phyloP scores from a whole-genome alignment of 257 asterid species.

The Paraleonurus japonicus region DNA sequence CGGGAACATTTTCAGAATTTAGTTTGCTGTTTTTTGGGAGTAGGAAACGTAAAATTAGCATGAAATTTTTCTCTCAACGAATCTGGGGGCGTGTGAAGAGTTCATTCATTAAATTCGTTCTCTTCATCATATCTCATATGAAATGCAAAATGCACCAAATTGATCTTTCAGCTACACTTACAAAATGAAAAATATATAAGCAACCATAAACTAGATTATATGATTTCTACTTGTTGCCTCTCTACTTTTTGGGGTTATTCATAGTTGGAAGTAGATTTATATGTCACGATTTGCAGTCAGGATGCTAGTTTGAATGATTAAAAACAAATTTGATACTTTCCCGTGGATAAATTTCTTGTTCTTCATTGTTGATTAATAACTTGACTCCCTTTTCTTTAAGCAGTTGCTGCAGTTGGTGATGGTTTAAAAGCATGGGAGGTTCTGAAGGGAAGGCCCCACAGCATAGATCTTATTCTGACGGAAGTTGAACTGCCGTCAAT shows the following conservation, averaged over 20 bases:
- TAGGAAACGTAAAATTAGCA: neutral
- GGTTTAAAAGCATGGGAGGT: slow-evolving; percentile 98
- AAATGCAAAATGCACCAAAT: neutral
- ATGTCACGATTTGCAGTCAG: neutral
- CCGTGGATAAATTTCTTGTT: neutral
- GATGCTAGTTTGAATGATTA: neutral
- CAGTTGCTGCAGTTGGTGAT: slow-evolving; percentile 92
- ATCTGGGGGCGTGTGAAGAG: neutral
- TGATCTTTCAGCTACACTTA: neutral
- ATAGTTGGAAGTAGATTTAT: neutral
- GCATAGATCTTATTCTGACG: slow-evolving; percentile 79
- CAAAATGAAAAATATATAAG: neutral
- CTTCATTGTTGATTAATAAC: neutral
- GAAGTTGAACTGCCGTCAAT: slow-evolving; percentile 95
- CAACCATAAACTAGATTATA: neutral
- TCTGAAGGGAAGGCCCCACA: slow-evolving; percentile 58
- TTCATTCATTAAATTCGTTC: neutral
- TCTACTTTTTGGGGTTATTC: neutral
- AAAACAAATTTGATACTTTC: neutral
- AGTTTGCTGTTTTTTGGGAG: neutral
- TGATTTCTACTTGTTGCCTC: neutral
- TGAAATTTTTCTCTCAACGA: neutral
- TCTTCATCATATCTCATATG: neutral
- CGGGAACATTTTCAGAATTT: neutral
- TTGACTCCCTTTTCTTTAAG: slow-evolving; percentile 12